phyloP scores from a whole-genome alignment of 2,329 filamentous ascomycete species.

The Fusarium subtropicale region DNA sequence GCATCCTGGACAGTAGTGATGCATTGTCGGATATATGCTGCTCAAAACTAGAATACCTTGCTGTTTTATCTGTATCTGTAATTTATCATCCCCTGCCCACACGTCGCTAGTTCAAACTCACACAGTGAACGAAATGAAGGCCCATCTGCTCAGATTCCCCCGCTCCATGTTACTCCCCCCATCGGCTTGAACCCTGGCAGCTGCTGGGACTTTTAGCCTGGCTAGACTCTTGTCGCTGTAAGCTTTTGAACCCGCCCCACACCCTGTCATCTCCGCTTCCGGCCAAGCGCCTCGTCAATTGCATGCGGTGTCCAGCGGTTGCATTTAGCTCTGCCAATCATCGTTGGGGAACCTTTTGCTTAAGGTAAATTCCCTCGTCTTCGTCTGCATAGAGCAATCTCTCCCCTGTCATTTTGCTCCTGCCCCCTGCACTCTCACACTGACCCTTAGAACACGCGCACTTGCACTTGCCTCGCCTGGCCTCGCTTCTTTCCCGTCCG shows the following conservation, averaged over 20 bases:
- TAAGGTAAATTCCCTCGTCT: constrained; percentile 35
- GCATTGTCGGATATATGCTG: constrained; percentile 1
- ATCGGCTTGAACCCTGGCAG: constrained; percentile 33
- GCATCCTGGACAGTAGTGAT: constrained; percentile 1
- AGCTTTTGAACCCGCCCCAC: constrained; percentile 38
- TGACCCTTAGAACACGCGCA: constrained; percentile 28
- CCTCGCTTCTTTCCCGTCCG: constrained; percentile 58
- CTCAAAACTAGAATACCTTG: constrained; percentile 15
- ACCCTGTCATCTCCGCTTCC: constrained; percentile 39
- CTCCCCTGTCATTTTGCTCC: constrained; percentile 10
- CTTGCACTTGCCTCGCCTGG: constrained; percentile 43
- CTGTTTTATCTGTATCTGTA: constrained; percentile 2
- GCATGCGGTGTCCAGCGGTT: constrained; percentile 43
- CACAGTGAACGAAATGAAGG: constrained; percentile 28
- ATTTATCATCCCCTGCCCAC: constrained; percentile 26
- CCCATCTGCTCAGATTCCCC: constrained; percentile 28
- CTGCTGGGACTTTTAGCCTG: constrained; percentile 21
- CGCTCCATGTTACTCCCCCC: constrained; percentile 40
- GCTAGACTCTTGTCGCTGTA: constrained; percentile 31
- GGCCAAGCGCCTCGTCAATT: constrained; percentile 49
- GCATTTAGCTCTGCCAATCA: constrained; percentile 40
- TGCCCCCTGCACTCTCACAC: constrained; percentile 34
- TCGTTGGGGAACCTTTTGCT: constrained; percentile 34
- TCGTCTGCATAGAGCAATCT: constrained; percentile 28
- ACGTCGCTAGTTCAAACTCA: constrained; percentile 2